Base-by-base conservation (phyloP, 768 basidiomycete genomes). In the Podaxis mareebaensis region DNA sequence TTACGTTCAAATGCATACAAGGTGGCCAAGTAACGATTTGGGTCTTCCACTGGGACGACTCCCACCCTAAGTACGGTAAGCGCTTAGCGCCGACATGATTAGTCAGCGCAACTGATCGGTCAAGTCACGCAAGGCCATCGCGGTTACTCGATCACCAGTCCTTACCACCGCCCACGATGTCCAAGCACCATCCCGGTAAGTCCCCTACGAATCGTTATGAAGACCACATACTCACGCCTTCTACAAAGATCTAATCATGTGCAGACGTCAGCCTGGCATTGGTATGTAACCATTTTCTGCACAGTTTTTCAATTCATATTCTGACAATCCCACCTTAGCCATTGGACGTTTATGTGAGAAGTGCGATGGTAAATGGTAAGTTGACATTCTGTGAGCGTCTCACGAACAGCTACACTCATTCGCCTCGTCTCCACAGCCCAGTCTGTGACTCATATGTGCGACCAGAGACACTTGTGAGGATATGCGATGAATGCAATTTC, bases 401-500 rank as follows among this genome's bases (percentile, higher is more conserved):
- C 12, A 26, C 28, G 12, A 57, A 4, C 4, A 26, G 20, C 42
- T 40, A 53, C 58, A n/a, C 48, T 63, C 13, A 61, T 42, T 36
- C 52, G 39, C 51, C 46, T 49, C 36, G 22, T 49, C 39, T 58
- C 58, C 22, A 30, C 52, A 99, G 96, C 75, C 96, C 96, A 8
- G 93, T 98, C 51, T 99, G 96, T 80, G 96, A 99, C 80, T 98
- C 96, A 61, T 99, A 99, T 78, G 97, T 99, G 66, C 87, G 97
- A 69, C 97, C 97, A 70, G 96, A 96, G 78, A 99, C 96, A 24
- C 84, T 99, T 67, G 97, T 99, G 63, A 87, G 96, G 66, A 98
- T 98, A 68, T 99, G 97, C 76, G 97, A 99, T 74, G 97, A 99
- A 80, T 99, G 97, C 78, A 99, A 99, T 76, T 99, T 99, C 78